Percentiles rank a stretch among this genome's conserved stretches.
Conservation (phyloP, 2,329 filamentous ascomycete species). For the Aspergillus ustus region DNA sequence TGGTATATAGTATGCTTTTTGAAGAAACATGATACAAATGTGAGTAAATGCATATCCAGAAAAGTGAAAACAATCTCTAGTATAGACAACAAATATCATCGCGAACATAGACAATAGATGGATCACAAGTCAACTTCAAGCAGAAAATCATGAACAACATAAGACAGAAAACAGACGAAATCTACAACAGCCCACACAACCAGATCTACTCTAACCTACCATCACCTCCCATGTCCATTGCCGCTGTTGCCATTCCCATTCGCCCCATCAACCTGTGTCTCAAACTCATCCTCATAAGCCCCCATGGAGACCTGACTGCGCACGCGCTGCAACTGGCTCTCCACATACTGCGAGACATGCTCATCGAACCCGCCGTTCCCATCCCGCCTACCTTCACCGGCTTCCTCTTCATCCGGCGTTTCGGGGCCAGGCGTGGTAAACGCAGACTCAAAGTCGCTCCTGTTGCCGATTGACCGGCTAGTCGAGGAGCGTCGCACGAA, state of each 20-base stretch:
- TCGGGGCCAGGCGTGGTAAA: slow-evolving; percentile 34
- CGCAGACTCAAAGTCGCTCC: slow-evolving; percentile 73
- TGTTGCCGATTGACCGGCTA: slow-evolving; percentile 78
- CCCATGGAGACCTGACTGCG: slow-evolving; percentile 60
- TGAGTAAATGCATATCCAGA: neutral
- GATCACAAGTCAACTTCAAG: neutral
- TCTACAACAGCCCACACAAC: neutral
- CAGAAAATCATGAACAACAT: neutral
- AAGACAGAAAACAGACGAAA: neutral
- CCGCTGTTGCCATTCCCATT: slow-evolving; percentile 25
- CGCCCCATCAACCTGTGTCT: slow-evolving; percentile 57
- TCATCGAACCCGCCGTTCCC: slow-evolving; percentile 55
- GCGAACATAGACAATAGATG: neutral
- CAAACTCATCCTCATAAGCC: slow-evolving; percentile 65
- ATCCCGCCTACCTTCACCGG: slow-evolving; percentile 35
- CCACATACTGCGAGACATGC: slow-evolving; percentile 81
- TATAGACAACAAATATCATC: neutral
- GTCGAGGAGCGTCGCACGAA: slow-evolving; percentile 78
- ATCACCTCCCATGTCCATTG: neutral
- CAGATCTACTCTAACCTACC: neutral
- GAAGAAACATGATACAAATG: neutral
- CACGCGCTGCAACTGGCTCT: slow-evolving; percentile 76
- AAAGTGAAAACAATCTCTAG: neutral
- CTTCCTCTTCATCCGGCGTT: slow-evolving; percentile 38
- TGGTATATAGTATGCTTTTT: neutral